Conservation (phyloP, 2,329 filamentous ascomycete genomes). For the Cucurbitaria berberidis region DNA sequence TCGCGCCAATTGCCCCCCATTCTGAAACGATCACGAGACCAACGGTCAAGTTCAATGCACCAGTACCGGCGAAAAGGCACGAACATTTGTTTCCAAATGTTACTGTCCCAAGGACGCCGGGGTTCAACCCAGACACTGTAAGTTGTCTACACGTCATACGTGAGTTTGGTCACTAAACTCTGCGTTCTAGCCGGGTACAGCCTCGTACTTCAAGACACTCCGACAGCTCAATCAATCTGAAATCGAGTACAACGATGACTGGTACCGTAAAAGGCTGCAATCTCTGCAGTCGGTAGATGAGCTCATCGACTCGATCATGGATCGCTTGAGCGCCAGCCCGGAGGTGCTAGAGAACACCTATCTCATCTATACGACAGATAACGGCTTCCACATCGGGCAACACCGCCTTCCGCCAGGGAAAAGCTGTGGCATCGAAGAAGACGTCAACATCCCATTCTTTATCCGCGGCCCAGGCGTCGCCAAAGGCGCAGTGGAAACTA, state of each 20-base stretch:
- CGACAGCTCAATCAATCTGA: slow-evolving; percentile 53
- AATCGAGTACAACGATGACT: slow-evolving; percentile 60
- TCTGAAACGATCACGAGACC: slow-evolving; percentile 26
- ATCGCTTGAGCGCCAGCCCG: slow-evolving; percentile 48
- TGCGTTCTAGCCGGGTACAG: slow-evolving; percentile 14
- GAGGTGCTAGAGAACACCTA: slow-evolving; percentile 57
- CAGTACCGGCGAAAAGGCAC: slow-evolving; percentile 67
- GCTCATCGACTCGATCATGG: slow-evolving; percentile 56
- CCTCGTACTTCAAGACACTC: slow-evolving; percentile 28
- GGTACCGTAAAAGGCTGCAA: slow-evolving; percentile 58
- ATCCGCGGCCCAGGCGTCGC: slow-evolving; percentile 49
- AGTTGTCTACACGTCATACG: neutral
- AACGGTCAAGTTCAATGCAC: slow-evolving; percentile 54
- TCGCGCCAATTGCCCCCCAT: slow-evolving; percentile 72
- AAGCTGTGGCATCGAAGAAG: slow-evolving; percentile 50
- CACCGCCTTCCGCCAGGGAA: slow-evolving; percentile 52
- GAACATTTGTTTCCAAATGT: slow-evolving; percentile 65
- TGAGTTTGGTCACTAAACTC: neutral
- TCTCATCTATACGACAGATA: slow-evolving; percentile 51
- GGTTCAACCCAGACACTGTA: slow-evolving; percentile 68
- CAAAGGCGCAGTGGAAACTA: slow-evolving; percentile 24
- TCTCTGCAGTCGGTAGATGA: slow-evolving; percentile 63
- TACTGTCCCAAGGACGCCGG: slow-evolving; percentile 65
- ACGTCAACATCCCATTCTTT: slow-evolving; percentile 52
- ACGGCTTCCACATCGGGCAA: slow-evolving; percentile 52